Conservation (phyloP, 2,329 filamentous ascomycete species). For the Dichotomopilus funicola region DNA sequence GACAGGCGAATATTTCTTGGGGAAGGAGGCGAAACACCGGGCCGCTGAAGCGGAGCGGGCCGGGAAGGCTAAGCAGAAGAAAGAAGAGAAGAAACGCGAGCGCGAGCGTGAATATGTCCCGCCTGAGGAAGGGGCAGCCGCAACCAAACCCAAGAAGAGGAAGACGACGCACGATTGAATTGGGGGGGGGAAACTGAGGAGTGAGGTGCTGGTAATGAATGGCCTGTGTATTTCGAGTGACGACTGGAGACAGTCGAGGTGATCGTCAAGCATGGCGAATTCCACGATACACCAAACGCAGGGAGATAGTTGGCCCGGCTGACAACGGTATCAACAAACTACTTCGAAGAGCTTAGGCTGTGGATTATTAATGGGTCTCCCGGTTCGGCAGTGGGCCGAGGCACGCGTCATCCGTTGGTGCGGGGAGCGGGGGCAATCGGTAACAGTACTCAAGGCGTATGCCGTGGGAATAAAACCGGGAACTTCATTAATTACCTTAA, state of each 20-base stretch:
- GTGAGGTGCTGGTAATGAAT: background rate
- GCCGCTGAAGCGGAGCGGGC: slow-evolving; percentile 71
- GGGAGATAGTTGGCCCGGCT: slow-evolving; percentile 1
- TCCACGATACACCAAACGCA: slow-evolving; percentile 20
- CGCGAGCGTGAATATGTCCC: slow-evolving; percentile 80
- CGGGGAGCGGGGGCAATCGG: slow-evolving; percentile 13
- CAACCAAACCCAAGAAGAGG: slow-evolving; percentile 58
- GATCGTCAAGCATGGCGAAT: slow-evolving; percentile 2
- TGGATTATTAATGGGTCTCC: slow-evolving; percentile 10
- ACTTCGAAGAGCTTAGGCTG: background rate
- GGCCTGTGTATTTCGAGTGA: background rate
- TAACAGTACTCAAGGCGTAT: too few relatives aligned
- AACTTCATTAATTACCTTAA: too few relatives aligned
- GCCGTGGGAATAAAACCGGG: too few relatives aligned
- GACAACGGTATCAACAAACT: too few relatives aligned
- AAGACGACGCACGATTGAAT: slow-evolving; percentile 36
- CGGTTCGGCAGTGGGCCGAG: slow-evolving; percentile 16
- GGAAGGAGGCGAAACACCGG: slow-evolving; percentile 86
- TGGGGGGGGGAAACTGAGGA: background rate
- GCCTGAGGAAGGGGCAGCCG: slow-evolving; percentile 60
- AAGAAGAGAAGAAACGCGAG: slow-evolving; percentile 80
- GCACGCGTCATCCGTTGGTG: slow-evolving; percentile 18
- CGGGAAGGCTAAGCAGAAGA: slow-evolving; percentile 80
- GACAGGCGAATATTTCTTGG: slow-evolving; percentile 92
- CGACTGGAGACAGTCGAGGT: slow-evolving; percentile 2